A percentile compares a stretch with the other conserved stretches of the same genome.
These are phyloP conservation scores for Saturnispora ahearnii DNA, from an alignment of 805 yeast species.

Conservation along the genomic window DNA sequence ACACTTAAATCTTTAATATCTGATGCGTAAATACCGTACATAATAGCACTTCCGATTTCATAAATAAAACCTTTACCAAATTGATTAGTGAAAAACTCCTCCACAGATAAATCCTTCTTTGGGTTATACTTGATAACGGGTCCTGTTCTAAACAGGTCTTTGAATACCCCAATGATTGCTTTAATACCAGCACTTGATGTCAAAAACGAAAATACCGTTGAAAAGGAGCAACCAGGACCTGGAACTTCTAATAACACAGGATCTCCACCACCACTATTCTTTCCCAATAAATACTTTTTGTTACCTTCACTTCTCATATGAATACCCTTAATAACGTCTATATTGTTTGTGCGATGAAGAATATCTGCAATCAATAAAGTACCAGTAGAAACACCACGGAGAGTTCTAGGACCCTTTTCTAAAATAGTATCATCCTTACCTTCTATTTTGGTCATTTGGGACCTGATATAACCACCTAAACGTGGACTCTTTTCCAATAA, in stretches of 20 bases:
- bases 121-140: slow-evolving; percentile 1
- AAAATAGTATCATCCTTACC: slow-evolving; percentile 30
- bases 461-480: slow-evolving; percentile 75
- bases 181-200: slow-evolving; percentile 17
- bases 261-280: slow-evolving; percentile 14
- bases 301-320: slow-evolving; percentile 54
- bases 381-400: slow-evolving; percentile 78
- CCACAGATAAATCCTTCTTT: slow-evolving; percentile 27
- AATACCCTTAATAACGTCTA: slow-evolving; percentile 49
- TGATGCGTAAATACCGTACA: slow-evolving; percentile 91
- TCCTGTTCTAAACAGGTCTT: slow-evolving; percentile 4
- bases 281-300: slow-evolving; percentile 52
- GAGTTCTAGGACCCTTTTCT: slow-evolving; percentile 89
- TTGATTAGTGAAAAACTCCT: slow-evolving; percentile 56
- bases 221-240: slow-evolving; percentile 36
- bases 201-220: slow-evolving; percentile 26
- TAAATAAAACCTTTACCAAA: slow-evolving; percentile 48
- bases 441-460: slow-evolving; percentile 32
- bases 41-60: slow-evolving; percentile 68
- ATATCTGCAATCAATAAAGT: slow-evolving; percentile 59
- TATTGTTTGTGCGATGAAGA: slow-evolving; percentile 38
- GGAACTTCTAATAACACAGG: slow-evolving; percentile 37
- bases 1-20: slow-evolving; percentile 63
- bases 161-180: slow-evolving; percentile 1
- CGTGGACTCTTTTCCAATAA: slow-evolving; percentile 47